Base-by-base conservation (phyloP, 306 rosid species). In the Albizia julibrissin region DNA sequence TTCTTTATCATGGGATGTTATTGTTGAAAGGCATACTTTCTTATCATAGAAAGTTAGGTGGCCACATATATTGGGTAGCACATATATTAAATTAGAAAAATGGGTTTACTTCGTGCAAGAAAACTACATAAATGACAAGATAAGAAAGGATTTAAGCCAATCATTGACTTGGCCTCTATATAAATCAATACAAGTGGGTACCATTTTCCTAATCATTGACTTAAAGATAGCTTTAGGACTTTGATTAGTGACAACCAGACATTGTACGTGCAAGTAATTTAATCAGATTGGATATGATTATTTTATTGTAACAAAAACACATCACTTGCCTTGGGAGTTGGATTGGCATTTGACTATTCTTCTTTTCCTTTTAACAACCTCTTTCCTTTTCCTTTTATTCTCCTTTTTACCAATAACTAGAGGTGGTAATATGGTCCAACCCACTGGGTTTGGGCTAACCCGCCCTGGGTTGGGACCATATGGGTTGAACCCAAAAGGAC, bases 321-420 rank as follows among this genome's bases (percentile, higher is more conserved):
- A 24, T 1, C 68, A 26, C 68, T 62, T 26, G 43, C 62, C 24
- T 50, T 49, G 8, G 56, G 6, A 16, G 8, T 72, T 72, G 29
- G 19, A 72, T 72, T 72, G 49, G 42, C 77, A 72, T 47, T 72
- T 72, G 42, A 72, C 76, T 26, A 19, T 47, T 19, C 10, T 47
- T 73, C 58, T 46, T 15, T 29, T 8, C 27, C 62, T 21, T 8
- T 54, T 54, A 54, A 7, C 8, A 8, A 11, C 0, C 16, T 58
- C 15, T n/a, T 8, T 22, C 34, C 34, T 33, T 33, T 33, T 0
- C 3, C 4, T 33, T 33, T 33, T 33, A 33, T 33, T 3, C 34
- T 33, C 34, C 34, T 3, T 33, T 31, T 33, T 33, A 33, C 34
- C n/a, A n/a, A n/a, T n/a, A n/a, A n/a, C n/a, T n/a, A n/a, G n/a